These are phyloP conservation scores for Porcisia hertigi DNA, from an alignment of 208 protist species.

Conservation along the genomic window DNA sequence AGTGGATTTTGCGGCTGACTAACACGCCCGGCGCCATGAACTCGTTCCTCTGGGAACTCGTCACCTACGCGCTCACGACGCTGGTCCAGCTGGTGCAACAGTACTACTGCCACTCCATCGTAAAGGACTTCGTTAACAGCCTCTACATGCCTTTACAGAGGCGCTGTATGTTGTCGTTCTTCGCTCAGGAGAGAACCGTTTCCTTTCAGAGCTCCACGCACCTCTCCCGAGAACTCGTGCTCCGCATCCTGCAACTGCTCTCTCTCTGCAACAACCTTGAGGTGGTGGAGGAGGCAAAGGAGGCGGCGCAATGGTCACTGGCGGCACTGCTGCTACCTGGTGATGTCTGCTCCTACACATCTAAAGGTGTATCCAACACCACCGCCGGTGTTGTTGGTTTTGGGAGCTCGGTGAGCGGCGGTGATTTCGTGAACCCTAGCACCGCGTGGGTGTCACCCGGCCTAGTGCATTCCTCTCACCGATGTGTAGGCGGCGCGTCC, in stretches of 20 bases:
- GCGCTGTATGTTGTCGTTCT: conserved; percentile 52
- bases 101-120: conserved; percentile 43
- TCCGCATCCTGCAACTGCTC: conserved; percentile 55
- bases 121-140: conserved; percentile 48
- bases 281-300: conserved; percentile 41
- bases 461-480: neutral
- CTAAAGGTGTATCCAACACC: conserved; percentile 1
- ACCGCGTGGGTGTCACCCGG: neutral
- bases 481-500: neutral
- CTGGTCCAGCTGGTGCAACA: conserved; percentile 53
- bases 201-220: conserved; percentile 52
- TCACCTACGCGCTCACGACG: conserved; percentile 45
- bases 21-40: conserved; percentile 40
- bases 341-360: conserved; percentile 7
- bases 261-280: conserved; percentile 47
- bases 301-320: conserved; percentile 48
- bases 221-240: conserved; percentile 41
- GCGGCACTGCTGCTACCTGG: conserved; percentile 2
- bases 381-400: neutral
- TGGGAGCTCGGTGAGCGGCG: neutral
- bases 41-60: conserved; percentile 56
- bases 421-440: neutral
- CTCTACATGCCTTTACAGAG: conserved; percentile 51
- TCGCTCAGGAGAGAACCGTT: conserved; percentile 46
- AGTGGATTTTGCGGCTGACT: conserved; percentile 59